Conservation (phyloP, 176 grass and related monocot genomes). For the Triticum urartu region DNA sequence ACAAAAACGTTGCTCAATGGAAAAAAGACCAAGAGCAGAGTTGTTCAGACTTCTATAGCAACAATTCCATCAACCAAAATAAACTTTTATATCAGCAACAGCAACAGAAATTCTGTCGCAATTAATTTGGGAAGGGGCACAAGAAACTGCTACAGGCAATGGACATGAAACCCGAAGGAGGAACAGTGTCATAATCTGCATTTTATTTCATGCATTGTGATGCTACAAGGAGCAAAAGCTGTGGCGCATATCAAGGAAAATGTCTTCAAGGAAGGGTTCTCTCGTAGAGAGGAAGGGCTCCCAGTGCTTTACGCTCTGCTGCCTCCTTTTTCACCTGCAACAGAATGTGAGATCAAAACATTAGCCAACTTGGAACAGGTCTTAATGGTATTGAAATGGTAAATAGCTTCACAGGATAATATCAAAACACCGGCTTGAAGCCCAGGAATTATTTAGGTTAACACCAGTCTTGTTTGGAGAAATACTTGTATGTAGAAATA, state of each 20-base stretch:
- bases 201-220: slow-evolving; percentile 72
- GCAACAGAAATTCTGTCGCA: neutral
- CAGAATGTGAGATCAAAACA: slow-evolving; percentile 12
- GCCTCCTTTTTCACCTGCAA: slow-evolving; percentile 82
- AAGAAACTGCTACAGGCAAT: slow-evolving; percentile 3
- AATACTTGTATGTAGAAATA: neutral
- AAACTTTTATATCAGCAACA: neutral
- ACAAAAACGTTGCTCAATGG: neutral
- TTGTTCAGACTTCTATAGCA: neutral
- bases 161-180: slow-evolving; percentile 17
- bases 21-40: neutral
- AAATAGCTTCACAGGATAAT: neutral
- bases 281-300: slow-evolving; percentile 85
- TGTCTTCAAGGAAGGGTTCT: slow-evolving; percentile 64
- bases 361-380: neutral
- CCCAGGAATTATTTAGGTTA: neutral
- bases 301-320: slow-evolving; percentile 68
- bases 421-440: neutral
- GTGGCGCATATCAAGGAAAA: neutral
- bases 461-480: neutral
- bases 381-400: neutral
- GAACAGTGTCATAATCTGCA: slow-evolving; percentile 56
- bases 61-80: neutral
- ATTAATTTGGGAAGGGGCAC: neutral
- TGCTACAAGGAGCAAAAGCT: slow-evolving; percentile 16